A percentile compares a stretch with the other conserved stretches of the same genome.
phyloP scores from a whole-genome alignment of 2,329 filamentous ascomycete species.

The Pseudogymnoascus sp. region DNA sequence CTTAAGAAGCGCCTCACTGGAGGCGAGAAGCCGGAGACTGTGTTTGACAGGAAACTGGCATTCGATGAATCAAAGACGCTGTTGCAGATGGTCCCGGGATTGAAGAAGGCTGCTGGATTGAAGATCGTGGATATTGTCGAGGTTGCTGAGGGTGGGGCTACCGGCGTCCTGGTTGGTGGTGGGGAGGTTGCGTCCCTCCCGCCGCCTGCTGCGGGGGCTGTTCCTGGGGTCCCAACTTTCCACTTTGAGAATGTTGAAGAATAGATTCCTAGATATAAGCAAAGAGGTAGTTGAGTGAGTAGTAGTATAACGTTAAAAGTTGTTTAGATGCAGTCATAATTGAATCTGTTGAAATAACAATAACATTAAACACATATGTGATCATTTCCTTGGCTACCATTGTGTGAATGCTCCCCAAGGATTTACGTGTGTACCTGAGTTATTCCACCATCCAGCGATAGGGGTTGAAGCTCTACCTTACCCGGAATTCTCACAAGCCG shows the following conservation, averaged over 20 bases:
- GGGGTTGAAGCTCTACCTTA: not conserved
- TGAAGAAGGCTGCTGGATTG: conserved; percentile 69
- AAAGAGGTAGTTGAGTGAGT: not conserved
- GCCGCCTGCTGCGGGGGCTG: conserved; percentile 59
- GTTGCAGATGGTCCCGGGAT: conserved; percentile 65
- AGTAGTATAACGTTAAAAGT: conserved; percentile 3
- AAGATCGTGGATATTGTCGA: conserved; percentile 63
- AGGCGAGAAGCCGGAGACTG: conserved; percentile 56
- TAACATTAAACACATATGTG: not conserved
- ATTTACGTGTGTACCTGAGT: not conserved
- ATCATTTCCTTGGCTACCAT: not conserved
- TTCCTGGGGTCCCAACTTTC: conserved; percentile 77
- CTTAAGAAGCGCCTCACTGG: conserved; percentile 76
- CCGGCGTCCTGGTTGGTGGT: conserved; percentile 44
- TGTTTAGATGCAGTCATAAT: not conserved
- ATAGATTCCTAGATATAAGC: conserved; percentile 4
- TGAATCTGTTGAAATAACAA: not conserved
- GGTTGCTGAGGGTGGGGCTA: conserved; percentile 63
- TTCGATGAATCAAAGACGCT: conserved; percentile 80
- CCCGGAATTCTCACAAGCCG: not conserved
- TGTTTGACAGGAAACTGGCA: conserved; percentile 75
- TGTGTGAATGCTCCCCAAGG: not conserved
- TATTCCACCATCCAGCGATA: not conserved
- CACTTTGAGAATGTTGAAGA: conserved; percentile 70
- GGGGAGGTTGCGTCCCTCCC: conserved; percentile 52